These are phyloP conservation scores for Rhodotorula sp. DNA, from an alignment of 1,284 basidiomycete species.

Conservation along the genomic window DNA sequence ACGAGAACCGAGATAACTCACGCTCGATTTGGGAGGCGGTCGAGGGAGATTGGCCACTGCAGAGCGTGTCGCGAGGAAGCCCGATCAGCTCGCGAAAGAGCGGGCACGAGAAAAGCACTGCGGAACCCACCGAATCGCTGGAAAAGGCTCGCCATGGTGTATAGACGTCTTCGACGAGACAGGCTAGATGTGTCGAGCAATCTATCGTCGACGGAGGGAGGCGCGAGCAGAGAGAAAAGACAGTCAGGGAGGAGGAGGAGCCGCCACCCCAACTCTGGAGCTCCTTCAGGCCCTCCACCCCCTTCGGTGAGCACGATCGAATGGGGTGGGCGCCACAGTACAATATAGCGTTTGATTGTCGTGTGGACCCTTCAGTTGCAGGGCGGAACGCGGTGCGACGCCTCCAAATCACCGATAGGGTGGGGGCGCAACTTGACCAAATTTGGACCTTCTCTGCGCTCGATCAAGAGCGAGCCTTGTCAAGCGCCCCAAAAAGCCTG, in stretches of 20 bases:
- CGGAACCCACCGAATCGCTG: neutral
- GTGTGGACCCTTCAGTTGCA: no score
- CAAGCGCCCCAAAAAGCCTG: no score
- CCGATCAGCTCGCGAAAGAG: neutral
- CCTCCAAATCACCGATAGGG: neutral
- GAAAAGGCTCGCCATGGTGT: neutral
- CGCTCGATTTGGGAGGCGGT: conserved; percentile 32
- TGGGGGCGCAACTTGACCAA: neutral
- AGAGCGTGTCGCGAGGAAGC: neutral
- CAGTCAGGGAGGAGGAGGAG: neutral
- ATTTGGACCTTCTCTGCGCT: neutral
- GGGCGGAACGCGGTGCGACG: no score
- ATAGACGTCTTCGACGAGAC: neutral
- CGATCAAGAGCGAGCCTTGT: neutral
- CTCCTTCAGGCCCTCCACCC: neutral
- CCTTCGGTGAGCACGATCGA: no score
- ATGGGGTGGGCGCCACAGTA: no score
- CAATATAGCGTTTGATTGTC: no score
- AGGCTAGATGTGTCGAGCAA: no score
- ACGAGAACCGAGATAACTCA: no score
- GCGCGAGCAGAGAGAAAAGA: neutral
- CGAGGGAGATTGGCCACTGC: conserved; percentile 36
- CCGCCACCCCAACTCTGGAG: neutral
- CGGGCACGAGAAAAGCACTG: neutral
- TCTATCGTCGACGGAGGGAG: neutral